phyloP scores from a whole-genome alignment of 108 stramenopile genomes.

The Asterionellopsis glacialis region DNA sequence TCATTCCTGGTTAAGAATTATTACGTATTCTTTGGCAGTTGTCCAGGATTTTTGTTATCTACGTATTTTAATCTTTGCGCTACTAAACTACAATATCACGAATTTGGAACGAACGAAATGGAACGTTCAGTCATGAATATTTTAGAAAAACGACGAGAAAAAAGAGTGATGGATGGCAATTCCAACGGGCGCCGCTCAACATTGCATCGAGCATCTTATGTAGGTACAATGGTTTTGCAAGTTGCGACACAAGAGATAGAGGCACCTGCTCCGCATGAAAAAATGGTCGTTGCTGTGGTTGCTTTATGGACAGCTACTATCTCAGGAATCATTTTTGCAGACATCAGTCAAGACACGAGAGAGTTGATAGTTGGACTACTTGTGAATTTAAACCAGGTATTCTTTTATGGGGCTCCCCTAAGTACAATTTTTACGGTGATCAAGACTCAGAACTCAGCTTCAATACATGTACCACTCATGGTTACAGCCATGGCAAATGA shows the following conservation, averaged over 20 bases:
- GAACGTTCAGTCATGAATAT: constrained; percentile 32
- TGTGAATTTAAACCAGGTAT: constrained; percentile 68
- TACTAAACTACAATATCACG: constrained; percentile 58
- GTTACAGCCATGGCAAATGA: constrained; percentile 63
- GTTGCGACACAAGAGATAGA: constrained; percentile 52
- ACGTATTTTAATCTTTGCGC: constrained; percentile 75
- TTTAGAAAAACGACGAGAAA: constrained; percentile 26
- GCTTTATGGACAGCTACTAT: constrained; percentile 44
- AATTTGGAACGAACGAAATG: constrained; percentile 27
- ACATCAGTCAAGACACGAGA: constrained; percentile 13
- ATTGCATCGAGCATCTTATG: constrained; percentile 10
- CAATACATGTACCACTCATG: constrained; percentile 74
- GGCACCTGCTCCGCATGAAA: constrained; percentile 63
- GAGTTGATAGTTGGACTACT: constrained; percentile 52
- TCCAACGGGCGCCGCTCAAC: neutral
- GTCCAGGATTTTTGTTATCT: constrained; percentile 44
- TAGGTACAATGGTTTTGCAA: constrained; percentile 42
- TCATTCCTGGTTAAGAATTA: constrained; percentile 48
- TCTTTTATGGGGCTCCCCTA: constrained; percentile 84
- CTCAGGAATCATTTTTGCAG: constrained; percentile 29
- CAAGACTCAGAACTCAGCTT: constrained; percentile 31
- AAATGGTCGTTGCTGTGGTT: constrained; percentile 41
- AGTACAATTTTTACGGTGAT: constrained; percentile 57
- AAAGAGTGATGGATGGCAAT: neutral
- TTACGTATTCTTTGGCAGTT: constrained; percentile 68